Conservation (phyloP, 2,329 filamentous ascomycete species). For the Alternaria triticina region DNA sequence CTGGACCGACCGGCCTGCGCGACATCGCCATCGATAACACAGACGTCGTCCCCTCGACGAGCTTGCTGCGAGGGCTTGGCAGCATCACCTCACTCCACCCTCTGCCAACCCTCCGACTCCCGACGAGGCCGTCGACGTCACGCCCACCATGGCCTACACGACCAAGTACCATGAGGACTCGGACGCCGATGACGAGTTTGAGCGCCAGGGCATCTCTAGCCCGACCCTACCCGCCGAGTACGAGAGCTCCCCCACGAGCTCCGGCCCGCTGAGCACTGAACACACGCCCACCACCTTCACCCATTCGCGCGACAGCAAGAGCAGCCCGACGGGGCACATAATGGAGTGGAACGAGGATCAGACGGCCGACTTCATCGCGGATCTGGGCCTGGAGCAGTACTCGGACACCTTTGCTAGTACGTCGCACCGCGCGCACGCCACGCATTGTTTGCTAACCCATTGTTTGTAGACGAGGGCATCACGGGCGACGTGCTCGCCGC, state of each 20-base stretch:
- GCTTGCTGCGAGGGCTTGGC: slow-evolving; percentile 32
- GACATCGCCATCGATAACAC: slow-evolving; percentile 20
- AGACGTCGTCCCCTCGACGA: slow-evolving; percentile 25
- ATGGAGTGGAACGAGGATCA: slow-evolving; percentile 85
- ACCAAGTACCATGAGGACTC: slow-evolving; percentile 74
- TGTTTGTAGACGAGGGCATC: slow-evolving; percentile 81
- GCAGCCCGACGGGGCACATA: slow-evolving; percentile 75
- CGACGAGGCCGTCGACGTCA: slow-evolving; percentile 7
- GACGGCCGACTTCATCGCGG: slow-evolving; percentile 85
- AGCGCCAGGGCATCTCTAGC: slow-evolving; percentile 70
- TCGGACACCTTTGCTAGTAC: slow-evolving; percentile 81
- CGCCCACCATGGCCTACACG: slow-evolving; percentile 47
- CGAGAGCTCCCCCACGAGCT: slow-evolving; percentile 73
- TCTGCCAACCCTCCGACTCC: slow-evolving; percentile 12
- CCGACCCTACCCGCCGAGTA: slow-evolving; percentile 70
- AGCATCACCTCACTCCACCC: slow-evolving; percentile 21
- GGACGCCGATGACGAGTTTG: slow-evolving; percentile 79
- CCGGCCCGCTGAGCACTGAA: slow-evolving; percentile 72
- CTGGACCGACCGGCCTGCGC: slow-evolving; percentile 14
- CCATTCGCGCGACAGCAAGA: slow-evolving; percentile 67
- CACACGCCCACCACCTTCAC: slow-evolving; percentile 82
- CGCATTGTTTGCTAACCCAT: slow-evolving; percentile 9
- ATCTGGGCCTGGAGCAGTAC: slow-evolving; percentile 82
- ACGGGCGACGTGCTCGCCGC: slow-evolving; percentile 89
- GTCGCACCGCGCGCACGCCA: slow-evolving; percentile 42